These are phyloP conservation scores for Teratosphaeria epicoccoides DNA, from an alignment of 2,329 filamentous ascomycete genomes.

Conservation along the genomic window DNA sequence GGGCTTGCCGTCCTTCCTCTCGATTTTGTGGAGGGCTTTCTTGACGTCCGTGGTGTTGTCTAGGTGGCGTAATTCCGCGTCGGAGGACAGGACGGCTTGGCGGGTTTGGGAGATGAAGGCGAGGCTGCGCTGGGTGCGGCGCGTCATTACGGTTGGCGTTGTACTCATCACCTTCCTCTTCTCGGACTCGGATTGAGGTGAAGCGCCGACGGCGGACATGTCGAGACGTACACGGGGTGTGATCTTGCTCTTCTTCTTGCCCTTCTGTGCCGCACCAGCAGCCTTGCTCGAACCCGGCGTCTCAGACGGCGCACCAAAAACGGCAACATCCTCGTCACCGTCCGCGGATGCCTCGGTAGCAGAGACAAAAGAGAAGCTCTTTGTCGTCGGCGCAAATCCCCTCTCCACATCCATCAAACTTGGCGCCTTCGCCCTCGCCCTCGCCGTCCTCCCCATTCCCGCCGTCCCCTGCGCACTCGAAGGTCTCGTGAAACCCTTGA, in stretches of 20 bases:
- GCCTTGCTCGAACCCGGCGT: too few relatives aligned
- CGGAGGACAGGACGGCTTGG: not conserved
- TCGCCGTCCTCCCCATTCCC: not conserved
- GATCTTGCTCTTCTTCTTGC: not conserved
- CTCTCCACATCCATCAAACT: not conserved
- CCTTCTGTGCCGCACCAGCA: not conserved
- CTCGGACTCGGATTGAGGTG: not conserved
- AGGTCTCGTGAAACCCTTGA: not conserved
- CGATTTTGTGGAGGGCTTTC: not conserved
- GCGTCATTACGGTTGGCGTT: not conserved
- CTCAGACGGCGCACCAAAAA: not conserved
- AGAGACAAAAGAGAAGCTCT: not conserved
- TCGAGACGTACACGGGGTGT: not conserved
- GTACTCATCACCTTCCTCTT: not conserved
- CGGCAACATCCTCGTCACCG: not conserved
- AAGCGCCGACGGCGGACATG: not conserved
- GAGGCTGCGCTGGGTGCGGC: not conserved
- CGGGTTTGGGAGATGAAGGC: not conserved
- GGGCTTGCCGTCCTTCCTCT: not conserved
- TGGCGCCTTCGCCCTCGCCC: not conserved
- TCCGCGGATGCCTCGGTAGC: not conserved
- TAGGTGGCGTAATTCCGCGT: too few relatives aligned
- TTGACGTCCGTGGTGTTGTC: not conserved
- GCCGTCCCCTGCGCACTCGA: not conserved
- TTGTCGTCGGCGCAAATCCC: not conserved